Base-by-base conservation (phyloP, 352 stramenopile genomes). In the Phytophthora litchii region DNA sequence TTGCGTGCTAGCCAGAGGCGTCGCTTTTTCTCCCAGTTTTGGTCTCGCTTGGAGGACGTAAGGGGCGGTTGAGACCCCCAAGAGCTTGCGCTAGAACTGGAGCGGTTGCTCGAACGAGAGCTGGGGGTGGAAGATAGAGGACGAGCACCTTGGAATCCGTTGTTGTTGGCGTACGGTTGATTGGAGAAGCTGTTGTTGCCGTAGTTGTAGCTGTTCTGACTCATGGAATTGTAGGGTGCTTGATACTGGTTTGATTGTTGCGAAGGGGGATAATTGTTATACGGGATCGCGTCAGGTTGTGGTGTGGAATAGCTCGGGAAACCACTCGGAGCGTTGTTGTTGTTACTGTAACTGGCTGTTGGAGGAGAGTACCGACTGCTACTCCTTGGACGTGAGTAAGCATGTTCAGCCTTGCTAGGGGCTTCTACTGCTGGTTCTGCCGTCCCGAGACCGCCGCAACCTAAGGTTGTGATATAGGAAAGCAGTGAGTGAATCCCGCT, bases 1-100 rank as follows among this genome's bases (percentile, higher is more conserved):
- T 89, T 88, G 23, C 78, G 77, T 21, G 74, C 76, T 5, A 91
- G 64, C 83, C 83, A 92, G 27, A 79, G 72, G 0, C 80, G 74
- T 3, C 81, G 77, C 58, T 92, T 92, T 54, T 80, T 82, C 51
- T 91, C 83, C 83, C 83, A 92, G 57, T 88, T 92, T 50, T 92
- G 83, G 49, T 92, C 83, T 17, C 83, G 69, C 42, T 90, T 89
- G 19, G 83, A 92, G 32, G 79, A 83, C 17, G 83, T 92, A 31
- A 92, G 67, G 25, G 81, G 83, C 23, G 78, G 78, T 53, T 92
- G 83, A 13, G 67, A 65, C 17, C 67, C 64, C 54, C 64, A 77
- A 19, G 72, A 74, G n/a, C 61, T 68, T 7, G 63, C 72, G 46
- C 70, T 72, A 25, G 47, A 47, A 54, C 54, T 64, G 19, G 54